Evolutionary conservation across 106 monocot genomes (phyloP).

Genomic region (Dendrobium officinale): DNA sequence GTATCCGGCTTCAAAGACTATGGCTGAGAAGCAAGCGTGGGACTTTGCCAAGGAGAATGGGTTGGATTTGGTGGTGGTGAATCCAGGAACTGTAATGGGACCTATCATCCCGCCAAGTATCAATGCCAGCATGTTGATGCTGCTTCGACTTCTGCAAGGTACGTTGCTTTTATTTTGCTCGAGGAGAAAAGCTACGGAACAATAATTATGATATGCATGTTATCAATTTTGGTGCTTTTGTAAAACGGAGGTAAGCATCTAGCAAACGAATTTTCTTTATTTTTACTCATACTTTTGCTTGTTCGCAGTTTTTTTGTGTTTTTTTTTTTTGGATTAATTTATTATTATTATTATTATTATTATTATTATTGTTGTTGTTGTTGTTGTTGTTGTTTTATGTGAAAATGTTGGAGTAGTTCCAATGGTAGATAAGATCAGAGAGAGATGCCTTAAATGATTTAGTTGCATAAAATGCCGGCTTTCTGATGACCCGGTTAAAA

Average conservation of each 20-base stretch:
- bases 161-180: neutral
- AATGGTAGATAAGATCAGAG: too few relatives aligned
- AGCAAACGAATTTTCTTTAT: neutral
- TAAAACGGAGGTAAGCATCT: neutral
- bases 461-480: too few relatives aligned
- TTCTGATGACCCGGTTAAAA: too few relatives aligned
- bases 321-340: too few relatives aligned
- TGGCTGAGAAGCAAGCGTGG: conserved; percentile 93
- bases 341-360: too few relatives aligned
- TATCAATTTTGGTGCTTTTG: neutral
- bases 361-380: too few relatives aligned
- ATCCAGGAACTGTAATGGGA: conserved; percentile 87
- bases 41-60: conserved; percentile 66
- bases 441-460: too few relatives aligned
- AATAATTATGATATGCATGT: neutral
- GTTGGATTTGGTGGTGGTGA: conserved; percentile 75
- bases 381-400: too few relatives aligned
- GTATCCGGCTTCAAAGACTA: conserved; percentile 82
- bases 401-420: too few relatives aligned
- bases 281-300: neutral
- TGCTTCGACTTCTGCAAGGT: conserved; percentile 73
- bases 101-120: conserved; percentile 63
- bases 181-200: neutral
- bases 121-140: conserved; percentile 71
- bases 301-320: neutral